These are phyloP conservation scores for Combretum micranthum DNA, from an alignment of 345 rosid species.

Conservation along the genomic window DNA sequence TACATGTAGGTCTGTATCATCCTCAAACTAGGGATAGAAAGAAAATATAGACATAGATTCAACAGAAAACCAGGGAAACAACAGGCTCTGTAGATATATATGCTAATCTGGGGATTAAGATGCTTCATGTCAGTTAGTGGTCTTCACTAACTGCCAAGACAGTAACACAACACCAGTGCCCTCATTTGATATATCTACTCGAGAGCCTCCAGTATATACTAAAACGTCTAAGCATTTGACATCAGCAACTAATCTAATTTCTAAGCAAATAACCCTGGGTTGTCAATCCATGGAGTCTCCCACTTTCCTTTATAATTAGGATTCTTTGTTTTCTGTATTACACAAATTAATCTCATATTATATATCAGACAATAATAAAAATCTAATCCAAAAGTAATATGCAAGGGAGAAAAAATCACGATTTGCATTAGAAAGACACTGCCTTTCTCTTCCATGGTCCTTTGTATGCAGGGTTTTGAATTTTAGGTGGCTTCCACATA, in stretches of 20 bases:
- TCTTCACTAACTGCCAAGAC: too few species aligned
- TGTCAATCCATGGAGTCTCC: constrained; percentile 85
- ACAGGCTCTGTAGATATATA: too few species aligned
- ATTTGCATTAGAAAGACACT: neutral
- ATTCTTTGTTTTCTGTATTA: constrained; percentile 72
- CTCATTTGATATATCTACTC: neutral
- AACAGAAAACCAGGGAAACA: neutral
- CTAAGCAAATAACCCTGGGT: constrained; percentile 52
- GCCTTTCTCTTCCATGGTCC: constrained; percentile 85
- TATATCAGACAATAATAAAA: too few species aligned
- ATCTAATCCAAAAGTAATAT: too few species aligned
- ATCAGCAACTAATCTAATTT: neutral
- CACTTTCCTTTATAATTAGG: constrained; percentile 92
- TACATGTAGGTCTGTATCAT: constrained; percentile 93
- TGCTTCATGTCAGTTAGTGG: too few species aligned
- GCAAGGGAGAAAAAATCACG: too few species aligned
- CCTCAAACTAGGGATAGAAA: constrained; percentile 70
- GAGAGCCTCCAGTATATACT: neutral
- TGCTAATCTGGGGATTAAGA: too few species aligned
- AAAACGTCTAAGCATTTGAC: neutral
- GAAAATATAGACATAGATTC: neutral
- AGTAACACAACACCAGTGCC: too few species aligned
- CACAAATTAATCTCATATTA: too few species aligned
- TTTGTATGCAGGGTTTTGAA: constrained; percentile 64
- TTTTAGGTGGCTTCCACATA: constrained; percentile 57